Percentiles rank a stretch among this genome's conserved stretches.
Evolutionary conservation across 116 monocot genomes (phyloP).

Genomic region (Zostera marina): DNA sequence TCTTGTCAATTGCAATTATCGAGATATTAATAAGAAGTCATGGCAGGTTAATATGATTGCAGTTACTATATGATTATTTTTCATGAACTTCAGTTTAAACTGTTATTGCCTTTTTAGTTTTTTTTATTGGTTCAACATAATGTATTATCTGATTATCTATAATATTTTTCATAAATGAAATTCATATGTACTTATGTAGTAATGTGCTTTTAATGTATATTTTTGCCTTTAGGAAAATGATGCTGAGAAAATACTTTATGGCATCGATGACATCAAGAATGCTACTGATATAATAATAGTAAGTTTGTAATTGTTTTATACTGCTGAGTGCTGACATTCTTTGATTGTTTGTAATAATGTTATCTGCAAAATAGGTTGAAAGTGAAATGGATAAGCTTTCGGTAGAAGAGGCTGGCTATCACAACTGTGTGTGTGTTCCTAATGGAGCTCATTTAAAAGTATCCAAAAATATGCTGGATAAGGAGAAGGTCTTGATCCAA

Average conservation of each 20-base stretch:
- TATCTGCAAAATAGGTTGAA: conserved; percentile 45
- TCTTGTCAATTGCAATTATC: conserved; percentile 80
- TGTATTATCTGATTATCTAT: no score
- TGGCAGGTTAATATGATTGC: conserved; percentile 46
- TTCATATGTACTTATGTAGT: no score
- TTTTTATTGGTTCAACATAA: background rate
- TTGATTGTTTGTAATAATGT: background rate
- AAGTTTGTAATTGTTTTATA: conserved; percentile 6
- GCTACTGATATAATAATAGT: conserved; percentile 81
- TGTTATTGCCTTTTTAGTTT: no score
- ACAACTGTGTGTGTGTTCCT: conserved; percentile 91
- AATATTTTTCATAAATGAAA: no score
- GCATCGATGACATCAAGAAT: conserved; percentile 75
- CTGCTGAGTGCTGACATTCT: no score
- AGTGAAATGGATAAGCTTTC: conserved; percentile 98
- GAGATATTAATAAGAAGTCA: conserved; percentile 47
- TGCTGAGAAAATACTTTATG: conserved; percentile 83
- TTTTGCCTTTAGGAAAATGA: conserved; percentile 39
- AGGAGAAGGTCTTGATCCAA: conserved; percentile 31
- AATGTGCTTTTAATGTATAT: no score
- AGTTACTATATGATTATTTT: no score
- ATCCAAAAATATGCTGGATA: conserved; percentile 25
- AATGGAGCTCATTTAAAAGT: conserved; percentile 54
- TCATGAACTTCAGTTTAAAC: no score
- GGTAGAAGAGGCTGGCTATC: conserved; percentile 86